Conservation (phyloP, 192 early-diverging fungal species). For the Dispira parvispora region DNA sequence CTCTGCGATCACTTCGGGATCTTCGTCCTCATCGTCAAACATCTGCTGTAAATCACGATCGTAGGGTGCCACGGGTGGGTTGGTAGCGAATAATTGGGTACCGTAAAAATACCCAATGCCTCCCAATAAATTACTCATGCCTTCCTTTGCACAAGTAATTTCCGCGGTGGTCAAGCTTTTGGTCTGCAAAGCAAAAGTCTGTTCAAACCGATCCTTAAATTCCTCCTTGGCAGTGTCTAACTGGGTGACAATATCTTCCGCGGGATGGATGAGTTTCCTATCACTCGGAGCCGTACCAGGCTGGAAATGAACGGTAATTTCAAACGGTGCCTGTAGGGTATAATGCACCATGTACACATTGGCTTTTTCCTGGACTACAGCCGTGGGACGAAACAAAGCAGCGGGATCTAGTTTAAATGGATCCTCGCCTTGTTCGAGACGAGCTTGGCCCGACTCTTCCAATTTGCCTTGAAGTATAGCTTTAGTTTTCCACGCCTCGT, state of each 20-base stretch:
- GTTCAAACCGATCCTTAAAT: conserved; percentile 52
- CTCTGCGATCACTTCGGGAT: conserved; percentile 26
- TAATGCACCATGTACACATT: neutral
- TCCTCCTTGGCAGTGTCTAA: conserved; percentile 24
- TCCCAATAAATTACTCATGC: conserved; percentile 71
- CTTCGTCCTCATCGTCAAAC: conserved; percentile 38
- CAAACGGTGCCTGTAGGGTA: conserved; percentile 1
- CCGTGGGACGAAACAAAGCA: neutral
- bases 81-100: conserved; percentile 16
- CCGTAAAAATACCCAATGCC: conserved; percentile 59
- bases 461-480: conserved; percentile 16
- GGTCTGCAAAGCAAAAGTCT: conserved; percentile 37
- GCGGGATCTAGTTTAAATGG: neutral
- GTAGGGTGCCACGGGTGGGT: neutral
- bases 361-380: neutral
- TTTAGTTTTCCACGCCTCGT: conserved; percentile 20
- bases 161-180: conserved; percentile 40
- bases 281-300: neutral
- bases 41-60: conserved; percentile 20
- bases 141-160: conserved; percentile 51
- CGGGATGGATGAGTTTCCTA: neutral
- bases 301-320: neutral
- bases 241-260: neutral
- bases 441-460: conserved; percentile 10
- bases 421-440: neutral